A percentile compares a stretch with the other conserved stretches of the same genome.
These are phyloP conservation scores for Orbilia javanica DNA, from an alignment of 2,329 filamentous ascomycete genomes.

Conservation along the genomic window DNA sequence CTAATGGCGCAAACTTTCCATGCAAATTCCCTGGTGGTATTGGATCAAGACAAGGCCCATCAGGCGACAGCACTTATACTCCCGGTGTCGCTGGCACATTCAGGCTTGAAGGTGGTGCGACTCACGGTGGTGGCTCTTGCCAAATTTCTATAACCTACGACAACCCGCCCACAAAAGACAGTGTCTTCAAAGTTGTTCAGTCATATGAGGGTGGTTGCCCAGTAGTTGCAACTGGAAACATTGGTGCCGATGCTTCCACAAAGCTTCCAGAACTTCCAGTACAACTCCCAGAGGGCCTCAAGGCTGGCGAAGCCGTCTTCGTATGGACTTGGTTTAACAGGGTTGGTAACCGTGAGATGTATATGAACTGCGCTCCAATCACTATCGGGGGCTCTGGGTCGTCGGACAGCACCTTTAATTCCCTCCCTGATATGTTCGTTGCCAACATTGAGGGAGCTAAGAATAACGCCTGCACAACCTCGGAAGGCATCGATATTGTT, in stretches of 20 bases:
- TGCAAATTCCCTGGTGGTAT: slow-evolving; percentile 76
- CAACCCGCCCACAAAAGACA: slow-evolving; percentile 73
- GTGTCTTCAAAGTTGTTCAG: slow-evolving; percentile 88
- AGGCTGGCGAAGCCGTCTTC: slow-evolving; percentile 81
- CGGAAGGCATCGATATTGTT: slow-evolving; percentile 70
- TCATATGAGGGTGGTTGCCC: slow-evolving; percentile 90
- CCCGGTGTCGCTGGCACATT: slow-evolving; percentile 75
- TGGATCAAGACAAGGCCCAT: slow-evolving; percentile 65
- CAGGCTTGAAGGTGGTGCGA: slow-evolving; percentile 77
- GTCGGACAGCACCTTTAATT: slow-evolving; percentile 68
- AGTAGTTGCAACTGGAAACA: slow-evolving; percentile 73
- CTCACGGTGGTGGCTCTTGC: slow-evolving; percentile 92
- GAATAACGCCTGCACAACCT: slow-evolving; percentile 70
- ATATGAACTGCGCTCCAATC: slow-evolving; percentile 93
- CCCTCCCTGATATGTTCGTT: slow-evolving; percentile 80
- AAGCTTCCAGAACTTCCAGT: slow-evolving; percentile 68
- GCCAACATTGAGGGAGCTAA: slow-evolving; percentile 70
- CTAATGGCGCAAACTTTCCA: slow-evolving; percentile 78
- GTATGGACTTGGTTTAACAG: slow-evolving; percentile 97
- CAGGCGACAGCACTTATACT: slow-evolving; percentile 70
- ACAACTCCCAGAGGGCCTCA: slow-evolving; percentile 77
- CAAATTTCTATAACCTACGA: slow-evolving; percentile 90
- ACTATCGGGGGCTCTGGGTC: slow-evolving; percentile 71
- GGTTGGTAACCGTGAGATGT: slow-evolving; percentile 92
- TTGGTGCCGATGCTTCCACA: slow-evolving; percentile 69